These are phyloP conservation scores for Scopulariopsis brevicaulis DNA, from an alignment of 2,329 filamentous ascomycete genomes.

Conservation along the genomic window DNA sequence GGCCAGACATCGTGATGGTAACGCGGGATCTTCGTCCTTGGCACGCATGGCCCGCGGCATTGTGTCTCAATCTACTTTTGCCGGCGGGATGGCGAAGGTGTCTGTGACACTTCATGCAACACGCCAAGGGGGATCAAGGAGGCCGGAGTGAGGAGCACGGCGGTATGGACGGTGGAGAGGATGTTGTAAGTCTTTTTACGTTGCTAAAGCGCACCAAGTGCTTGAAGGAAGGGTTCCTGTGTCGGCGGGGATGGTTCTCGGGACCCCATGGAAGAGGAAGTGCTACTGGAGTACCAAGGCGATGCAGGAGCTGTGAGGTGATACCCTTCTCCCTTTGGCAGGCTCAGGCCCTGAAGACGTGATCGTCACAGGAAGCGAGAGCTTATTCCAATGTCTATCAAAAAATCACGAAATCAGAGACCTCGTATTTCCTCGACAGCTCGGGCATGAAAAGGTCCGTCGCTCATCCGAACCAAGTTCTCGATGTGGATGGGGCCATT, in stretches of 20 bases:
- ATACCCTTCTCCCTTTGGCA: neutral
- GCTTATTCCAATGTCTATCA: neutral
- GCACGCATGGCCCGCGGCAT: neutral
- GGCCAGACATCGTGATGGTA: neutral
- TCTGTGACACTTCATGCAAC: slow-evolving; percentile 5
- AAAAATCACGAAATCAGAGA: too few species aligned
- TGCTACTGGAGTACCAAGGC: too few species aligned
- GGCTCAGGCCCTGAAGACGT: neutral
- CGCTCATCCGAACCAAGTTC: neutral
- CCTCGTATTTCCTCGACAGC: too few species aligned
- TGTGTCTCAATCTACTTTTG: slow-evolving; percentile 4
- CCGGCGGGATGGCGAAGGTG: neutral
- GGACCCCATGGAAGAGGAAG: too few species aligned
- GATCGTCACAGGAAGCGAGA: slow-evolving; percentile 2
- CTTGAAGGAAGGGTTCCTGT: too few species aligned
- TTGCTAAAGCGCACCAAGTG: too few species aligned
- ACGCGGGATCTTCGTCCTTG: slow-evolving; percentile 3
- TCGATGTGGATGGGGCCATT: neutral
- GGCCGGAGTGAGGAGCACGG: neutral
- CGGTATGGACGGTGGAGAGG: neutral
- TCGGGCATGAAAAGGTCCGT: neutral
- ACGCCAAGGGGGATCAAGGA: neutral
- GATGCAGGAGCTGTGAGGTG: neutral
- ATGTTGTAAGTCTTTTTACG: neutral
- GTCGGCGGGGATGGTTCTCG: too few species aligned